phyloP scores from a whole-genome alignment of 192 early-diverging fungal species.

The Coemansia reversa region DNA sequence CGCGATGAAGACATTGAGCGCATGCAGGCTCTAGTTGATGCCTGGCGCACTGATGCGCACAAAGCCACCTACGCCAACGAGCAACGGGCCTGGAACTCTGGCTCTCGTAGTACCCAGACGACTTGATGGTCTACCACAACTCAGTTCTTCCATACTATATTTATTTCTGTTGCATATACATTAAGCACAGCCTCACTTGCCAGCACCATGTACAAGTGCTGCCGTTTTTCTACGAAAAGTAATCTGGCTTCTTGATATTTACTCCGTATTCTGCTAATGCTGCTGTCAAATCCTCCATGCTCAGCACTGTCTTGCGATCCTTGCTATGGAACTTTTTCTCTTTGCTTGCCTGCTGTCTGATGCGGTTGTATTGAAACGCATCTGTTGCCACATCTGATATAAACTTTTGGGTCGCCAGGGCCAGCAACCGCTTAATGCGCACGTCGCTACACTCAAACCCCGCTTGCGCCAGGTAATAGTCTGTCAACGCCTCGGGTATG shows the following conservation, averaged over 20 bases:
- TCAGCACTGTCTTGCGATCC: constrained; percentile 85
- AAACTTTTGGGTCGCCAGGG: constrained; percentile 76
- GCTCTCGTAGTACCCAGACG: constrained; percentile 46
- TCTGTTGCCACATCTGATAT: constrained; percentile 73
- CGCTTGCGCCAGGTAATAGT: constrained; percentile 77
- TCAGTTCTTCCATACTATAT: constrained; percentile 3
- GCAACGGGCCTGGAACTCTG: constrained; percentile 32
- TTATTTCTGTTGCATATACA: constrained; percentile 8
- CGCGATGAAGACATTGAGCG: constrained; percentile 51
- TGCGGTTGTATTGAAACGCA: constrained; percentile 70
- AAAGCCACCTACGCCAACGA: constrained; percentile 30
- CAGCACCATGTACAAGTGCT: not conserved
- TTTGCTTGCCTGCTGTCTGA: constrained; percentile 59
- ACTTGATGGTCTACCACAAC: not conserved
- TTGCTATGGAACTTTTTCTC: constrained; percentile 55
- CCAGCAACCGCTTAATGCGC: constrained; percentile 66
- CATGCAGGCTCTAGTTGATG: constrained; percentile 43
- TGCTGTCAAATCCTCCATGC: constrained; percentile 88
- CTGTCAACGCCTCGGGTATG: constrained; percentile 91
- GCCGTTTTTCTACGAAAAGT: constrained; percentile 61
- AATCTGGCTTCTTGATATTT: constrained; percentile 94
- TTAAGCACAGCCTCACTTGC: not conserved
- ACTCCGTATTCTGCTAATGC: constrained; percentile 92
- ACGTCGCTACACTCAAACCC: constrained; percentile 71
- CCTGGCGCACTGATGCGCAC: constrained; percentile 40